Evolutionary conservation across 345 rosid species (phyloP).

Genomic region (Jatropha curcas): DNA sequence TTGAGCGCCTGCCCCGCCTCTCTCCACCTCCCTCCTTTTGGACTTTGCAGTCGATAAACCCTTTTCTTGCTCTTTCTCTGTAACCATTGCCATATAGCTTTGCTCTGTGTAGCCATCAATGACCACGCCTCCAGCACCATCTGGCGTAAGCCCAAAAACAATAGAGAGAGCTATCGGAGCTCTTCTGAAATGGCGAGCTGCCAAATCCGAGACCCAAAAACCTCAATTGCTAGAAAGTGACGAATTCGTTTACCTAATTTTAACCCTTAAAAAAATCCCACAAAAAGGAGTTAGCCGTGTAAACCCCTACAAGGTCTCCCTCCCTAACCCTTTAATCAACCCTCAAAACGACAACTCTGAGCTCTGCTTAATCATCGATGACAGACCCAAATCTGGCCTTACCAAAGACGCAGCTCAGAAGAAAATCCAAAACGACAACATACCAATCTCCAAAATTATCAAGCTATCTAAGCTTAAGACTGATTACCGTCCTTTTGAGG

Average conservation of each 20-base stretch:
- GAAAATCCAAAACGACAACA: constrained; percentile 63
- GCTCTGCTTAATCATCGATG: constrained; percentile 74
- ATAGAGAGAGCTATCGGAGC: constrained; percentile 46
- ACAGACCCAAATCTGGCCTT: constrained; percentile 63
- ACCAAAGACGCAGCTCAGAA: constrained; percentile 54
- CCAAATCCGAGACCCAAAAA: constrained; percentile 45
- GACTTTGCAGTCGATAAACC: neutral
- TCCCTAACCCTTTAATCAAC: constrained; percentile 54
- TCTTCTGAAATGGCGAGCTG: constrained; percentile 55
- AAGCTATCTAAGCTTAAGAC: constrained; percentile 63
- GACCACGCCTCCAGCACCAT: constrained; percentile 7
- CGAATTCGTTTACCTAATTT: constrained; percentile 57
- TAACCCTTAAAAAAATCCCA: constrained; percentile 70
- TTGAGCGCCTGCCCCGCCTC: too few species aligned
- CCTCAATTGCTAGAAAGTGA: constrained; percentile 72
- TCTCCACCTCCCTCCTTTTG: too few species aligned
- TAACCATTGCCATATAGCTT: too few species aligned
- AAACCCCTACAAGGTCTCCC: constrained; percentile 49
- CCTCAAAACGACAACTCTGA: constrained; percentile 43
- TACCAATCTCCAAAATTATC: constrained; percentile 63
- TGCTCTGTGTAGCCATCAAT: neutral
- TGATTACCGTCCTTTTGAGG: constrained; percentile 49
- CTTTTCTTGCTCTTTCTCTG: neutral
- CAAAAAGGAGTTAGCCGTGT: constrained; percentile 41
- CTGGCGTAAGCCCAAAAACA: constrained; percentile 35